phyloP scores from a whole-genome alignment of 306 rosid species.

The Glycine soja region DNA sequence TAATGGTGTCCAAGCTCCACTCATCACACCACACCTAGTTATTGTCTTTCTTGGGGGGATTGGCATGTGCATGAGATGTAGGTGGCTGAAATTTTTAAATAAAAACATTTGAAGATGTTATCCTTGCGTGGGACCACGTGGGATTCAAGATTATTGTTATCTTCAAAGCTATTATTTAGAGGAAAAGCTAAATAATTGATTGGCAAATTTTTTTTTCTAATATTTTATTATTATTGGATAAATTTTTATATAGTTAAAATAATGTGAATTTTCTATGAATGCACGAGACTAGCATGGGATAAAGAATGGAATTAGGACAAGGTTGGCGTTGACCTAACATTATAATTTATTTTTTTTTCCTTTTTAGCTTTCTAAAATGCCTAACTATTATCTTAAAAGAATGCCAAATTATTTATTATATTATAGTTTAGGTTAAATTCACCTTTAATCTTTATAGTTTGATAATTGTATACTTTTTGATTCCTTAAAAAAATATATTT shows the following conservation, averaged over 20 bases:
- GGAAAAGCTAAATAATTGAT: background rate
- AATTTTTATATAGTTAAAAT: background rate
- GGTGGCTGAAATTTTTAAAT: background rate
- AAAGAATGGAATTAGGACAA: too few relatives aligned
- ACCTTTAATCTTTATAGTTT: too few relatives aligned
- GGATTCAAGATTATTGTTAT: background rate
- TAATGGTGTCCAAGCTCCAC: background rate
- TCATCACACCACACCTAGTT: background rate
- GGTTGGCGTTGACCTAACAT: too few relatives aligned
- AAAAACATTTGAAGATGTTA: background rate
- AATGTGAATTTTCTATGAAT: background rate
- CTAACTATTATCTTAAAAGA: too few relatives aligned
- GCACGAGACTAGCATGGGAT: too few relatives aligned
- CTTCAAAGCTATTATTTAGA: background rate
- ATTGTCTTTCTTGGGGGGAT: background rate
- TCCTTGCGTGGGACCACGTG: conserved; percentile 38
- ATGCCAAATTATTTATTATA: too few relatives aligned
- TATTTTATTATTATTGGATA: background rate
- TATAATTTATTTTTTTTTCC: too few relatives aligned
- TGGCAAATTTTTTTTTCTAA: background rate
- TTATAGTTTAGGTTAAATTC: too few relatives aligned
- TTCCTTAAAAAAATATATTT: too few relatives aligned
- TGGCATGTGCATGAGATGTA: background rate
- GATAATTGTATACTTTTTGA: too few relatives aligned
- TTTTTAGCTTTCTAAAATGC: too few relatives aligned